Conservation (phyloP, 768 basidiomycete species). For the Psilocybe tampanensis region DNA sequence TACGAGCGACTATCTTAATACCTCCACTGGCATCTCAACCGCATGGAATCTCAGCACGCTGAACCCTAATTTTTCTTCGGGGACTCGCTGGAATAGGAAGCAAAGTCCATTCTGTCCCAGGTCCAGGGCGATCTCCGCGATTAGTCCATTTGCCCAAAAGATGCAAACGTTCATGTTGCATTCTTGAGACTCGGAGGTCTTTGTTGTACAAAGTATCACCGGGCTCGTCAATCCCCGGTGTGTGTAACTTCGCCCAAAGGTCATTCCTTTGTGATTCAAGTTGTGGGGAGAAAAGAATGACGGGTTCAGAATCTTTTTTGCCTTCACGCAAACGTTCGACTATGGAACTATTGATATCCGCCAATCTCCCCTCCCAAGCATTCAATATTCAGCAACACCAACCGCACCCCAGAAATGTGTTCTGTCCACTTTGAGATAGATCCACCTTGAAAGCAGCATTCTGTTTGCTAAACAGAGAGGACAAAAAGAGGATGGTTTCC, state of each 20-base stretch:
- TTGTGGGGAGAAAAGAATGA: no score
- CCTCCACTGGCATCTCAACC: neutral
- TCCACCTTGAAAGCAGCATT: no score
- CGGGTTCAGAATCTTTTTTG: no score
- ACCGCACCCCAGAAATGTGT: no score
- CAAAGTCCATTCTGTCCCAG: neutral
- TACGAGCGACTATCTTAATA: neutral
- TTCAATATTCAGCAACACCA: no score
- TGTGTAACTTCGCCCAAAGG: neutral
- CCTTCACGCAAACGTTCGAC: conserved; percentile 4
- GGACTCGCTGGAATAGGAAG: neutral
- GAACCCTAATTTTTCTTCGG: neutral
- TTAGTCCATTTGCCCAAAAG: neutral
- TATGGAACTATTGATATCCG: neutral
- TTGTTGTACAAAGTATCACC: no score
- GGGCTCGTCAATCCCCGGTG: no score
- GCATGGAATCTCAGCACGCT: neutral
- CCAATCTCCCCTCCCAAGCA: no score
- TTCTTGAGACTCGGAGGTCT: neutral
- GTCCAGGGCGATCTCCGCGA: neutral
- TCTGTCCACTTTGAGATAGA: no score
- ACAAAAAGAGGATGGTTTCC: no score
- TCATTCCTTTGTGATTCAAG: neutral
- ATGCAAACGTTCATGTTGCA: neutral
- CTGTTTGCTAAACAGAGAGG: no score